Base-by-base conservation (phyloP, 2,329 filamentous ascomycete species). In the Cryoendolithus antarcticus region DNA sequence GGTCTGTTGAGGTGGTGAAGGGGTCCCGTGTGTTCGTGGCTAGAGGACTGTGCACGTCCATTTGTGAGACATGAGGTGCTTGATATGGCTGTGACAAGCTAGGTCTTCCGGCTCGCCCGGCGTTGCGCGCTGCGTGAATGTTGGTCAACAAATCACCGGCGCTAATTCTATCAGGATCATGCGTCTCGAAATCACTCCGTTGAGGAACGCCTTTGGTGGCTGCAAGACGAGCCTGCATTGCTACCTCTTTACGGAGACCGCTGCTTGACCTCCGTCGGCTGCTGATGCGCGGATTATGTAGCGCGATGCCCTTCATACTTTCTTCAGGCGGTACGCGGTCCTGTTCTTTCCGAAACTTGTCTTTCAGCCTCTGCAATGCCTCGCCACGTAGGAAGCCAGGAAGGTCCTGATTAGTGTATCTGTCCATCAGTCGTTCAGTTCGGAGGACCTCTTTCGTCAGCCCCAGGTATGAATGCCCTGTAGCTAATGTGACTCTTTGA, bases 391-490 rank as follows among this genome's bases (percentile, higher is more conserved):
- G 68, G 43, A 91, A 81, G 50, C 94, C 94, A 1, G 93, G 91
- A 33, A 98, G 67, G 54, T 96, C 86, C 53, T 86, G 91, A 12
- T 78, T 81, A 0, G 89, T 95, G 57, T 86, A 95, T 48, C 83
- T 84, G 57, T 91, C 82, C 82, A 98, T 94, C 46, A 85, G 80
- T 57, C 84, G 85, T 57, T 98, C 91, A 1, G 88, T 95, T 35
- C 86, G 82, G 9, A 98, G 62, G 1, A 98, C 89, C 54, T 98
- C 91, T 30, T 80, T 84, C 0, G 86, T 93, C 32, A 98, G 63
- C 1, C 93, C 91, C 10, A 98, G 75, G 53, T 98, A 98, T 39
- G 84, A 84, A 66, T 95, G 91, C 0, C 86, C 91, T 8, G 93
- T 96, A 0, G 88, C 83, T 38, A 98, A 75, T 0, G 91, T 98